These are phyloP conservation scores for Termitomyces sp. DNA, from an alignment of 768 basidiomycete species.

Conservation along the genomic window DNA sequence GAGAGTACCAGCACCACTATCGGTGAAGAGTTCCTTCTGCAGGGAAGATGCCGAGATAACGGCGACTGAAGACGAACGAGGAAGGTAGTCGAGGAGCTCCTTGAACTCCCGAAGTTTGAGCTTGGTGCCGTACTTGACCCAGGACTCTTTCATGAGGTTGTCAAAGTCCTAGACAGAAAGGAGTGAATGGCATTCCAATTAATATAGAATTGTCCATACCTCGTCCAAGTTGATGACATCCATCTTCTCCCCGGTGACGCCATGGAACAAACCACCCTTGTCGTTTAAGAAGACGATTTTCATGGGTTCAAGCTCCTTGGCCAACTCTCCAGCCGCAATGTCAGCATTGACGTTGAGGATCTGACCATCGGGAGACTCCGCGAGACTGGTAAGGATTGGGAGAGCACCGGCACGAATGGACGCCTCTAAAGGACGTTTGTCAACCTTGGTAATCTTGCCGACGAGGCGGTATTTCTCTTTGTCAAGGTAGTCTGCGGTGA, in stretches of 20 bases:
- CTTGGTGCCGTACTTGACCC: conserved; percentile 99
- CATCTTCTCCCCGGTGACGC: conserved; percentile 93
- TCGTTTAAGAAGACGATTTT: conserved; percentile 99
- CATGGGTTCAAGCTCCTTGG: conserved; percentile 96
- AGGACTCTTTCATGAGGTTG: conserved; percentile 93
- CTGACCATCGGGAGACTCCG: conserved; percentile 95
- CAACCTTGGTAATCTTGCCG: conserved; percentile 91
- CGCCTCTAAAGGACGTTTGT: conserved; percentile 96
- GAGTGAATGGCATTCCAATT: conserved; percentile 3
- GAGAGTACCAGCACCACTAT: conserved; percentile 95
- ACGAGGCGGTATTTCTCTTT: conserved; percentile 93
- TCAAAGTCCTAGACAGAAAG: conserved; percentile 76
- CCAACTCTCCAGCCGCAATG: conserved; percentile 95
- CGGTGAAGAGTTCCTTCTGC: conserved; percentile 98
- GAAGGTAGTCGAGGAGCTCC: conserved; percentile 96
- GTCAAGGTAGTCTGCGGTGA: conserved; percentile 96
- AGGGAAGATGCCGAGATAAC: conserved; percentile 92
- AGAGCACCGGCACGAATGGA: conserved; percentile 95
- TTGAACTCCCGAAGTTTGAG: conserved; percentile 99
- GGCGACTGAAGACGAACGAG: conserved; percentile 96
- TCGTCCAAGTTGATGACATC: conserved; percentile 98
- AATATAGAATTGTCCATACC: conserved; percentile 38
- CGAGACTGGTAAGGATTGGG: conserved; percentile 92
- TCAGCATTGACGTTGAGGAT: conserved; percentile 99
- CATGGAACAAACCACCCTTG: conserved; percentile 97